phyloP scores from a whole-genome alignment of 805 yeast genomes.

The Zygosaccharomyces siamensis region DNA sequence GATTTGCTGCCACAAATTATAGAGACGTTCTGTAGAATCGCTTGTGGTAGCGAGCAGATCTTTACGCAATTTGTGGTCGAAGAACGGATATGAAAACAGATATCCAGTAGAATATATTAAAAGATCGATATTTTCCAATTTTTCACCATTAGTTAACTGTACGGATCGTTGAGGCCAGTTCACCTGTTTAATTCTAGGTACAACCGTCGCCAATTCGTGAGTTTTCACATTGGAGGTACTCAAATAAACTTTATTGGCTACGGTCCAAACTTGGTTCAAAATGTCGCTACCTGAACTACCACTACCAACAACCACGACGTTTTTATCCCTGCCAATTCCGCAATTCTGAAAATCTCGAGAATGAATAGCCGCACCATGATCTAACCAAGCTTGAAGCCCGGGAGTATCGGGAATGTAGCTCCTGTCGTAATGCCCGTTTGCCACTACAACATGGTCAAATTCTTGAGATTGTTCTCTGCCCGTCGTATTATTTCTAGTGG shows the following conservation, averaged over 20 bases:
- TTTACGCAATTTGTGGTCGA: slow-evolving; percentile 26
- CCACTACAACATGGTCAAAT: slow-evolving; percentile 40
- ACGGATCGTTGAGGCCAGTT: slow-evolving; percentile 26
- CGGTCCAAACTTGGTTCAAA: slow-evolving; percentile 38
- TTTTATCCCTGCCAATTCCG: slow-evolving; percentile 32
- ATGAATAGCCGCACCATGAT: slow-evolving; percentile 34
- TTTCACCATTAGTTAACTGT: slow-evolving; percentile 33
- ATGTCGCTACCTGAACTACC: slow-evolving; percentile 43
- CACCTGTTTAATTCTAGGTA: slow-evolving; percentile 33
- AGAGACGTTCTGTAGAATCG: slow-evolving; percentile 33
- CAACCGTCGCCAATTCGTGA: slow-evolving; percentile 9
- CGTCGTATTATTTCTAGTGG: slow-evolving; percentile 6
- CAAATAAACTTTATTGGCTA: slow-evolving; percentile 35
- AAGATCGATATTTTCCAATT: slow-evolving; percentile 34
- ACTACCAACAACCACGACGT: slow-evolving; percentile 40
- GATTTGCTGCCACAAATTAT: slow-evolving; percentile 55
- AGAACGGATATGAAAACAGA: slow-evolving; percentile 43
- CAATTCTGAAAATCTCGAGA: slow-evolving; percentile 38
- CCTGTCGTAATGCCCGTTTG: slow-evolving; percentile 42
- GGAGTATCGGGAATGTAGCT: slow-evolving; percentile 39
- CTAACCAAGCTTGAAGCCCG: slow-evolving; percentile 38
- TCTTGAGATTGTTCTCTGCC: slow-evolving; percentile 31
- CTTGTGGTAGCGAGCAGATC: slow-evolving; percentile 16
- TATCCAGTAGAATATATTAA: slow-evolving; percentile 50
- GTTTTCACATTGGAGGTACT: slow-evolving; percentile 56